A percentile compares a stretch with the other conserved stretches of the same genome.
Evolutionary conservation across 2,329 filamentous ascomycete species (phyloP).

Genomic region (Neofusicoccum kwambonambiense): DNA sequence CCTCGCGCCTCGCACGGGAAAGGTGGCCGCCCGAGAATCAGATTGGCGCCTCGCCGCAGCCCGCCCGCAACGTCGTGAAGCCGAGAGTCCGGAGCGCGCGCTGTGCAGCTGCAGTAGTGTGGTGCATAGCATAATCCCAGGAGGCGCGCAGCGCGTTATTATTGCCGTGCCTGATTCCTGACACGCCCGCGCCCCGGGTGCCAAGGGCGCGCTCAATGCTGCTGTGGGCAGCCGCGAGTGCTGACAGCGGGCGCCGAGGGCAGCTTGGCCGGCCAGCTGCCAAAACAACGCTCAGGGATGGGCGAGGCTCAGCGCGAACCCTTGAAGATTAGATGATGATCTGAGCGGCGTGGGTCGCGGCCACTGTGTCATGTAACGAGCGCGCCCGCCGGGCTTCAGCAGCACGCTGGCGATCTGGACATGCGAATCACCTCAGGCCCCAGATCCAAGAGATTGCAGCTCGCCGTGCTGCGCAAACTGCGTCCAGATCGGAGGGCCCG

Average conservation of each 20-base stretch:
- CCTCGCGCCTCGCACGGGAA: conserved; percentile 11
- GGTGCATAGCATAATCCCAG: conserved; percentile 12
- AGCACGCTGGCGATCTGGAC: conserved; percentile 1
- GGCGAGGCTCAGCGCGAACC: conserved; percentile 13
- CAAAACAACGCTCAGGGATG: conserved; percentile 17
- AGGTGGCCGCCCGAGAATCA: conserved; percentile 13
- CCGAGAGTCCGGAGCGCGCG: conserved; percentile 13
- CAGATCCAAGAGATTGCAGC: conserved; percentile 1
- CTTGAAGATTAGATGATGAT: conserved; percentile 18
- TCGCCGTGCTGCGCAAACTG: background rate
- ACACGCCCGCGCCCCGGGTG: conserved; percentile 9
- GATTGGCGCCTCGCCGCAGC: conserved; percentile 7
- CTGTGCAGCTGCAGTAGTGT: background rate
- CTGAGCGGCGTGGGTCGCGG: conserved; percentile 14
- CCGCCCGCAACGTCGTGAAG: conserved; percentile 15
- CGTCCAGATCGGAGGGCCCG: background rate
- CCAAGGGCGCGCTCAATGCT: conserved; percentile 13
- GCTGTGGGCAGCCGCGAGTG: background rate
- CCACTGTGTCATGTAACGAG: conserved; percentile 17
- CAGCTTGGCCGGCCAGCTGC: background rate
- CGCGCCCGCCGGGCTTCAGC: background rate
- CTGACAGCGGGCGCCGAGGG: background rate
- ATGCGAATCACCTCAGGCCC: conserved; percentile 2
- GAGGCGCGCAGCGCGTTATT: conserved; percentile 11
- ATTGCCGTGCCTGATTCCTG: conserved; percentile 14